Evolutionary conservation across 2,329 filamentous ascomycete species (phyloP), one percentile per base, ranked within the genome.

Genomic region (Ophiostoma ulmi): DNA sequence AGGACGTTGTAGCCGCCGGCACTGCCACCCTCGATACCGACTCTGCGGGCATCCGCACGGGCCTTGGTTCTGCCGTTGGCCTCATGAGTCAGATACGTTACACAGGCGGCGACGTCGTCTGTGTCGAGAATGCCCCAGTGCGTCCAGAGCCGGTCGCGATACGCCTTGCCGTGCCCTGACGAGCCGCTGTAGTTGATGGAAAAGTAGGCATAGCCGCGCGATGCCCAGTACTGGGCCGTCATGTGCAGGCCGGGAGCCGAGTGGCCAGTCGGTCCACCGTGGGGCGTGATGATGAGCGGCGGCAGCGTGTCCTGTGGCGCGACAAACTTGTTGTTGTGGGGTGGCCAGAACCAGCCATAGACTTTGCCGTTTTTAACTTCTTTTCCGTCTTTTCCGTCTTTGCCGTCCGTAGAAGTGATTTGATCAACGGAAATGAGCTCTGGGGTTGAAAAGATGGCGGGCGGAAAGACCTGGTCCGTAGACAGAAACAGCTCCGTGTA

Each of bases 1-100:
- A 88, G 78, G 0, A 84, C 83, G 13, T 82, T 81, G 75, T 87
- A 87, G 0, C 86, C 86, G 14, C 85, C 85, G 0, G 85, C 83
- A 70, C 83, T 85, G 6, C 78, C 78, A 1, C 85, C 85, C 1
- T 71, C 63, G 58, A 72, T 73, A 35, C 71, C 73, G 44, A 73
- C 71, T 41, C 72, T 69, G 66, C 44, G 20, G 11, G 36, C 11
- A 41, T 72, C 64, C 69, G 58, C 58, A 71, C 65, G 44, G 7
- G 44, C 31, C 5, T 2, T 4, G n/a, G 35, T 20, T 63, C 72
- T 79, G 0, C 78, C 75, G 20, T 17, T 39, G 0, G 74, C 72
- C 31, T 31, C 31, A 31, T 31, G 31, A 0, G 77, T 78, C 1
- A 87, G 79, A 66, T 81, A 81, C 0, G 78, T 75, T 0, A 85